These are phyloP conservation scores for Annona squamosa DNA, from an alignment of 164 flowering plant species.

Conservation along the genomic window DNA sequence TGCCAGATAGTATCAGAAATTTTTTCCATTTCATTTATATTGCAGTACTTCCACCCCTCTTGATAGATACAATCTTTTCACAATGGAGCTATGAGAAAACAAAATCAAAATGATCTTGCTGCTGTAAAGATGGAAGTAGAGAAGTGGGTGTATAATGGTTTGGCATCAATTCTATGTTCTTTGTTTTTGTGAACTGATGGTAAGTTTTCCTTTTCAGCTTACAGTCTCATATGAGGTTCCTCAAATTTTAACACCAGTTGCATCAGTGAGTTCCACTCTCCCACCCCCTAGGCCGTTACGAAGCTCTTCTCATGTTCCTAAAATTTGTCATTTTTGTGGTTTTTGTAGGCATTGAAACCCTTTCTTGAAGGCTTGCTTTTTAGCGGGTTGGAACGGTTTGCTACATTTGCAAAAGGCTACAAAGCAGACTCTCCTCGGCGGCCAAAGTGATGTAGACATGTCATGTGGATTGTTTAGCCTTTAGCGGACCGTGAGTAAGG, in stretches of 20 bases:
- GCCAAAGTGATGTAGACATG: slow-evolving; percentile 33
- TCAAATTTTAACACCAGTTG: slow-evolving; percentile 58
- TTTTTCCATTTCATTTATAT: background rate
- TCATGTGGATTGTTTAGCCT: background rate
- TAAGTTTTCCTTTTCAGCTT: slow-evolving; percentile 48
- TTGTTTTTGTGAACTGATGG: background rate
- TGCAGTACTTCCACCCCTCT: background rate
- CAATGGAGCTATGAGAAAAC: background rate
- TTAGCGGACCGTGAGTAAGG: background rate
- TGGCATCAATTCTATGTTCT: background rate
- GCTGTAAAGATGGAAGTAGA: background rate
- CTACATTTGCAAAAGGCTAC: slow-evolving; percentile 45
- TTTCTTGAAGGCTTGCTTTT: slow-evolving; percentile 56
- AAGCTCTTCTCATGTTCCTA: background rate
- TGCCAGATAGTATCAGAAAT: background rate
- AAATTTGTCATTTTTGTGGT: background rate
- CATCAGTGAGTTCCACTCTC: slow-evolving; percentile 53
- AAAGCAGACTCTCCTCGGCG: slow-evolving; percentile 44
- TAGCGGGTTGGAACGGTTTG: slow-evolving; percentile 67
- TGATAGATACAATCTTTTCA: background rate
- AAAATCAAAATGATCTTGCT: background rate
- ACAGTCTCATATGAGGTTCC: slow-evolving; percentile 94
- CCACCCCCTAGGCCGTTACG: background rate
- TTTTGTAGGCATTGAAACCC: slow-evolving; percentile 64
- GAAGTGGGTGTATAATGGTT: background rate